phyloP scores from a whole-genome alignment of 2,329 filamentous ascomycete genomes.

The Exophiala sp. region DNA sequence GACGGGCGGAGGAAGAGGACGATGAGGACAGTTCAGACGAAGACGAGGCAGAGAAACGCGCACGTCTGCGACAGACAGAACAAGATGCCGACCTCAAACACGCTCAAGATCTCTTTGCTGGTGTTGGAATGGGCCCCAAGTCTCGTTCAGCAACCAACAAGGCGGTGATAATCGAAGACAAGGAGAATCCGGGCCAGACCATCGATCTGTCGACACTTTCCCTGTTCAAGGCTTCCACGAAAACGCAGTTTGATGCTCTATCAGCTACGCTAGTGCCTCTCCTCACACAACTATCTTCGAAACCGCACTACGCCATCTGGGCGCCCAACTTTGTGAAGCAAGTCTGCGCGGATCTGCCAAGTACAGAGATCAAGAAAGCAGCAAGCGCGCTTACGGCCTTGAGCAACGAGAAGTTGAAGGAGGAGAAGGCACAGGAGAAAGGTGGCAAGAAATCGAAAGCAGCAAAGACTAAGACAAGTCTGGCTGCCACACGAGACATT shows the following conservation, averaged over 20 bases:
- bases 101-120: conserved; percentile 85
- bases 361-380: conserved; percentile 95
- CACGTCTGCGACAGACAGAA: conserved; percentile 73
- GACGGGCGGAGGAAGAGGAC: conserved; percentile 55
- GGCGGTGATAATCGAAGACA: conserved; percentile 65
- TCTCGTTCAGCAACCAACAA: conserved; percentile 63
- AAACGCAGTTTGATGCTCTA: conserved; percentile 77
- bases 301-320: conserved; percentile 86
- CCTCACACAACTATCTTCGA: conserved; percentile 71
- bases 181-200: conserved; percentile 69
- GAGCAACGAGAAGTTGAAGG: conserved; percentile 96
- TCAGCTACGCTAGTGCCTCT: conserved; percentile 77
- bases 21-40: conserved; percentile 59
- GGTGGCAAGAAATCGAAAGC: conserved; percentile 96
- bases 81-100: conserved; percentile 84
- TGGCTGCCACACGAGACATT: conserved; percentile 60
- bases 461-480: conserved; percentile 85
- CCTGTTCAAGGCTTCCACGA: conserved; percentile 85
- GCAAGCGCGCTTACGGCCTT: conserved; percentile 82
- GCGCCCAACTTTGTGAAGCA: conserved; percentile 87
- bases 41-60: conserved; percentile 67
- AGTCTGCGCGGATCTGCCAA: conserved; percentile 79
- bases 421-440: conserved; percentile 93
- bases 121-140: conserved; percentile 68
- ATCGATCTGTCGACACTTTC: conserved; percentile 77